phyloP scores from a whole-genome alignment of 1,139 yeast genomes.

The Yamadazyma dushanensis region DNA sequence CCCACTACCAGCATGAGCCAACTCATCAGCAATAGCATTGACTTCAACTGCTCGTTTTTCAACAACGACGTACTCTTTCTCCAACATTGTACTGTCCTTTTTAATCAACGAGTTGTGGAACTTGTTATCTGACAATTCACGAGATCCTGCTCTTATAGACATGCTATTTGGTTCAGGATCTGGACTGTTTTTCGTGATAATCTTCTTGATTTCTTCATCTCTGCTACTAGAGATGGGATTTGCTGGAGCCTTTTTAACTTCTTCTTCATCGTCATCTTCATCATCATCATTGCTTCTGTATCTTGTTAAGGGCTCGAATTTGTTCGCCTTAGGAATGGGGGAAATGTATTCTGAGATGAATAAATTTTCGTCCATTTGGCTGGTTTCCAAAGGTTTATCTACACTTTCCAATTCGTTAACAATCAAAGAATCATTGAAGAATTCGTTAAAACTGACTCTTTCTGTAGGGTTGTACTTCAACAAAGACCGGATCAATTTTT shows the following conservation, averaged over 20 bases:
- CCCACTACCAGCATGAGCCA: conserved; percentile 68
- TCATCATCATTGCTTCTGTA: conserved; percentile 3
- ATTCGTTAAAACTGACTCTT: conserved; percentile 84
- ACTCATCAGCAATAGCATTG: conserved; percentile 90
- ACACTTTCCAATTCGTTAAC: conserved; percentile 46
- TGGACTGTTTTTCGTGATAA: conserved; percentile 46
- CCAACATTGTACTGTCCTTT: conserved; percentile 52
- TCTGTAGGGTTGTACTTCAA: conserved; percentile 84
- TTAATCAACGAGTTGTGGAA: conserved; percentile 9
- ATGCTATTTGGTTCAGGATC: conserved; percentile 33
- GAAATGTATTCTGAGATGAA: conserved; percentile 79
- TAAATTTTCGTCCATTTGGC: conserved; percentile 71
- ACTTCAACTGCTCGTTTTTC: conserved; percentile 95
- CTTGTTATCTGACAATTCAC: conserved; percentile 1
- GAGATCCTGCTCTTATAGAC: conserved; percentile 19
- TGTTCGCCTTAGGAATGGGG: conserved; percentile 23
- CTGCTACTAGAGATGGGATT: conserved; percentile 15
- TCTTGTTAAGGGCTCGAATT: conserved; percentile 14
- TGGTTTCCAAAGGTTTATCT: conserved; percentile 62
- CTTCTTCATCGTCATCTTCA: conserved; percentile 27
- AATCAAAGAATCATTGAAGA: conserved; percentile 67
- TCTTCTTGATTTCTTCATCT: conserved; percentile 47
- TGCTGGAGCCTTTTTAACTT: conserved; percentile 16
- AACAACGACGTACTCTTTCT: conserved; percentile 88
- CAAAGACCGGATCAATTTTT: conserved; percentile 68